A percentile compares a stretch with the other conserved stretches of the same genome.
Evolutionary conservation across 441 rosid species (phyloP).

Genomic region (Adansonia madagascariensis): DNA sequence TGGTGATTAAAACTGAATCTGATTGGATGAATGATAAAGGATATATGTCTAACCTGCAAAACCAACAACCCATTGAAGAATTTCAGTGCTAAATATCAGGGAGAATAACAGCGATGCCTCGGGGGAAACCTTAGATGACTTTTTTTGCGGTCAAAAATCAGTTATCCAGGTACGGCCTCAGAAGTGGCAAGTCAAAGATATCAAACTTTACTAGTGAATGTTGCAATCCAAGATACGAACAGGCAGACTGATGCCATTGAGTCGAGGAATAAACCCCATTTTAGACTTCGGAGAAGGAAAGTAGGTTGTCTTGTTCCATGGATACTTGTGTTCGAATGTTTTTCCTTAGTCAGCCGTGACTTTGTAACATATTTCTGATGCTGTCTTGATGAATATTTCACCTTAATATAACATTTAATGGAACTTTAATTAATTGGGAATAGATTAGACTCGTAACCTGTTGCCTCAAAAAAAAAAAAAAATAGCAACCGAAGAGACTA

Average conservation of each 20-base stretch:
- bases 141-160: not conserved
- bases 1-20: not conserved
- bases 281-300: not conserved
- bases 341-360: not conserved
- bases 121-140: constrained; percentile 12
- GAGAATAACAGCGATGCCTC: not conserved
- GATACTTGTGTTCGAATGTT: not conserved
- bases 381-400: constrained; percentile 2
- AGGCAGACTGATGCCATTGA: not conserved
- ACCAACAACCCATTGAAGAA: not conserved
- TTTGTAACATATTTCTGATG: constrained; percentile 15
- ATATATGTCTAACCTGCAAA: constrained; percentile 4
- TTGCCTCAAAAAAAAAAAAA: too few relatives aligned
- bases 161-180: not conserved
- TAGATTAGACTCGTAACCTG: too few relatives aligned
- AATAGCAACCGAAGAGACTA: too few relatives aligned
- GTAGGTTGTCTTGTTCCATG: not conserved
- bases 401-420: not conserved
- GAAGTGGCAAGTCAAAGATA: not conserved
- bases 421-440: too few relatives aligned
- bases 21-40: not conserved
- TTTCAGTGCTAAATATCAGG: not conserved
- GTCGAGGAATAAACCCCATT: not conserved
- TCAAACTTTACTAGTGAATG: not conserved
- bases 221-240: constrained; percentile 18